Evolutionary conservation across 2,329 filamentous ascomycete genomes (phyloP).

Genomic region (Atkinsonella hypoxylon): DNA sequence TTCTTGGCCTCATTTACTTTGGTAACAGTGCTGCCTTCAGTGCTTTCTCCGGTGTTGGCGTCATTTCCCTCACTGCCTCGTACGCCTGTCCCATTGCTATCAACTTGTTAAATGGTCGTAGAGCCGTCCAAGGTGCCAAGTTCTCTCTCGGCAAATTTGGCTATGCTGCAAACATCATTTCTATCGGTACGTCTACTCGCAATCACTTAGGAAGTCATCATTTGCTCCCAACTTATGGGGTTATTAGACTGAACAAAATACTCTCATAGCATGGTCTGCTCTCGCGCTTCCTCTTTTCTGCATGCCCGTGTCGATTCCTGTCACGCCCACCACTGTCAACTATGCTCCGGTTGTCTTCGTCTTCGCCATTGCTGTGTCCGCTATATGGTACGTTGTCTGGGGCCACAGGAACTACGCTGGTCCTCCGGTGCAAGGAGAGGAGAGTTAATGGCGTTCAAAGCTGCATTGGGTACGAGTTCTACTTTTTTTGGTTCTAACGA

Average conservation of each 20-base stretch:
- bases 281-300: constrained; percentile 64
- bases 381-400: constrained; percentile 57
- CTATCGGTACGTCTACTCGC: constrained; percentile 40
- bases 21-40: constrained; percentile 59
- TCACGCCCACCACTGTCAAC: constrained; percentile 49
- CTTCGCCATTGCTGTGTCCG: constrained; percentile 48
- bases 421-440: constrained; percentile 32
- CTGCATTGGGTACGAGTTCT: not conserved
- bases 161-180: constrained; percentile 47
- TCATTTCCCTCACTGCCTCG: constrained; percentile 56
- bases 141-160: constrained; percentile 54
- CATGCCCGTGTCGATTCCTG: constrained; percentile 54
- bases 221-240: not conserved
- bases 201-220: not conserved
- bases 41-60: constrained; percentile 58
- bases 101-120: constrained; percentile 47
- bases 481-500: not conserved
- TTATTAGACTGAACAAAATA: constrained; percentile 6
- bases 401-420: constrained; percentile 58
- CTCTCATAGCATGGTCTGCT: constrained; percentile 44
- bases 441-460: constrained; percentile 23
- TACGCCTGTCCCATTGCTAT: constrained; percentile 57
- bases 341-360: constrained; percentile 67
- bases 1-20: constrained; percentile 57
- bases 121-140: constrained; percentile 41